These are phyloP conservation scores for Salinomyces thailandicus DNA, from an alignment of 2,329 filamentous ascomycete genomes.

Conservation along the genomic window DNA sequence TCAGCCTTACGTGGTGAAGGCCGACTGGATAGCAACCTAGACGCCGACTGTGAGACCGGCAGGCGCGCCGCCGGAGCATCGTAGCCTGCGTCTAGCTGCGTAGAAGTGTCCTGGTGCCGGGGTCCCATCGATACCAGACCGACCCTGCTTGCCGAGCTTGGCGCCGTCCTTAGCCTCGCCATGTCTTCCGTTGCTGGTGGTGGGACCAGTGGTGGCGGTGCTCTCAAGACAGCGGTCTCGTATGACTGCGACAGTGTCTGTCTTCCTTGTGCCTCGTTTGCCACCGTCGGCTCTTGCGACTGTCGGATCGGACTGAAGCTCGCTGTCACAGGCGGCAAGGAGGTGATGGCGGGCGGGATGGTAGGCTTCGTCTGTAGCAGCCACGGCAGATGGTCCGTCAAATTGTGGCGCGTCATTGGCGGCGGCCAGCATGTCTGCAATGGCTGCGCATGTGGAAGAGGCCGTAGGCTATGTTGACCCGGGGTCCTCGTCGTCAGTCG, in stretches of 20 bases:
- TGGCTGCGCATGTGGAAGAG: too few relatives aligned
- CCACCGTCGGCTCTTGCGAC: neutral
- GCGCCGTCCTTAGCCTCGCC: constrained; percentile 35
- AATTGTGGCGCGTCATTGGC: constrained; percentile 40
- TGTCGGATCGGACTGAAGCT: constrained; percentile 3
- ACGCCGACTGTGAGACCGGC: too few relatives aligned
- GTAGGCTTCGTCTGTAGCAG: constrained; percentile 37
- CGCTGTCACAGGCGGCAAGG: constrained; percentile 3
- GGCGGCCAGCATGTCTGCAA: constrained; percentile 18
- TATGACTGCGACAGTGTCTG: neutral
- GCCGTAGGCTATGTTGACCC: neutral
- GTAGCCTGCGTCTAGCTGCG: neutral
- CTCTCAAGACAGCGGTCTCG: neutral
- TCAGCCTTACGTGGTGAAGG: too few relatives aligned
- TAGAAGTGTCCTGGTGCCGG: neutral
- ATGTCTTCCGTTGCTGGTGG: constrained; percentile 25
- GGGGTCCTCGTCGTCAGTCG: too few relatives aligned
- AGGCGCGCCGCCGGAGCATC: neutral
- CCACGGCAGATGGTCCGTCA: constrained; percentile 40
- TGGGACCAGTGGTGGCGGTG: neutral
- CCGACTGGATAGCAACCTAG: too few relatives aligned
- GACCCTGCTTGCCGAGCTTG: constrained; percentile 30
- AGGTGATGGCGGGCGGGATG: constrained; percentile 22
- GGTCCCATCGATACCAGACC: neutral
- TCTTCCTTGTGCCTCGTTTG: constrained; percentile 2